Evolutionary conservation across 2,329 filamentous ascomycete genomes (phyloP).

Genomic region (Thielaviopsis euricoi): DNA sequence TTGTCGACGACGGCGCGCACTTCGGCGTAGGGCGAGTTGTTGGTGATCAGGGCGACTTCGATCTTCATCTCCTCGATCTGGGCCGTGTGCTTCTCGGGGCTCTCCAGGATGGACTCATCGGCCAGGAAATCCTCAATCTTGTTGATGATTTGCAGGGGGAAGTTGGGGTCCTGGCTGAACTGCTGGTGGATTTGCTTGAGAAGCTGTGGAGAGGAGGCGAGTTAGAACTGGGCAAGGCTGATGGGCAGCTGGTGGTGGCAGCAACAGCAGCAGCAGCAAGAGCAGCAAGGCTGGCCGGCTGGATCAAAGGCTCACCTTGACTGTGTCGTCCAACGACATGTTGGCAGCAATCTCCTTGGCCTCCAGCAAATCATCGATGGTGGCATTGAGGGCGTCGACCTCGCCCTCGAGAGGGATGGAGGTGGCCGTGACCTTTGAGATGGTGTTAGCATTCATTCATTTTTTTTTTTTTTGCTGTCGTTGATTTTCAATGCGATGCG

Average conservation of each 20-base stretch:
- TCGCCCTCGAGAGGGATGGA: constrained; percentile 1
- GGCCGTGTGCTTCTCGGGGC: constrained; percentile 23
- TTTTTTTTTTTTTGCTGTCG: too few relatives aligned
- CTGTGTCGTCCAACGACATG: constrained; percentile 21
- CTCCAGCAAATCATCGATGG: constrained; percentile 28
- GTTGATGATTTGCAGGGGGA: constrained; percentile 20
- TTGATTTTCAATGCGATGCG: too few relatives aligned
- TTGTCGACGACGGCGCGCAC: constrained; percentile 39
- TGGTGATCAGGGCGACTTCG: constrained; percentile 33
- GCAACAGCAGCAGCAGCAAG: too few relatives aligned
- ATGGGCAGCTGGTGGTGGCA: too few relatives aligned
- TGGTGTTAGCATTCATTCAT: not conserved
- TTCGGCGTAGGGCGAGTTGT: constrained; percentile 39
- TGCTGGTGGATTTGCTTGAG: constrained; percentile 21
- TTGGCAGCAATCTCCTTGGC: constrained; percentile 23
- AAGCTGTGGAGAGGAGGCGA: constrained; percentile 15
- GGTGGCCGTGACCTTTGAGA: constrained; percentile 1
- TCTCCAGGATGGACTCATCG: constrained; percentile 18
- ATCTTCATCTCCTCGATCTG: constrained; percentile 35
- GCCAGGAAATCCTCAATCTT: constrained; percentile 21
- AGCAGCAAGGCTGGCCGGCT: not conserved
- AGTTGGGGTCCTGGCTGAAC: constrained; percentile 23
- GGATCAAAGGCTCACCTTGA: constrained; percentile 15
- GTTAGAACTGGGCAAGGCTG: not conserved
- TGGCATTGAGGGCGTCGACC: constrained; percentile 19